phyloP scores from a whole-genome alignment of 1,284 basidiomycete species.

The Pascua sp. region DNA sequence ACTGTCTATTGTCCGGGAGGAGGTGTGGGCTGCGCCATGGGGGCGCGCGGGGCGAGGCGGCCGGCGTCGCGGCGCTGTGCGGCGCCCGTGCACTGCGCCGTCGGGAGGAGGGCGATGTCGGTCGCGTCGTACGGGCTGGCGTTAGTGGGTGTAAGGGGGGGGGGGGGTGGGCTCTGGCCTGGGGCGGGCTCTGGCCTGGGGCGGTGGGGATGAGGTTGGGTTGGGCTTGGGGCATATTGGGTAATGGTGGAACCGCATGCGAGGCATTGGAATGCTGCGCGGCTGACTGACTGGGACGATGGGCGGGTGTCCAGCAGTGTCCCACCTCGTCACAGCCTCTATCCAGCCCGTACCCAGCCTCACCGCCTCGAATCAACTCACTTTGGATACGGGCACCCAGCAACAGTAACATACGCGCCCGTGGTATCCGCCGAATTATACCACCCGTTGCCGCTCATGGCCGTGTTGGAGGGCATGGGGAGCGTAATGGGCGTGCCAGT shows the following conservation, averaged over 20 bases:
- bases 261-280: too few relatives aligned
- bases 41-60: neutral
- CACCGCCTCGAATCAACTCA: neutral
- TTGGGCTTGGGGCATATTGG: too few relatives aligned
- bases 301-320: too few relatives aligned
- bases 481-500: conserved; percentile 47
- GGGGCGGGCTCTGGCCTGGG: too few relatives aligned
- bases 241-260: too few relatives aligned
- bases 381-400: conserved; percentile 39
- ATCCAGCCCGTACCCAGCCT: too few relatives aligned
- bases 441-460: conserved; percentile 69
- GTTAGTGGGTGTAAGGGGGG: neutral
- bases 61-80: neutral
- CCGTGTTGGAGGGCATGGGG: conserved; percentile 24
- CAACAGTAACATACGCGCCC: conserved; percentile 54
- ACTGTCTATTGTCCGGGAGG: too few relatives aligned
- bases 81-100: neutral
- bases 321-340: too few relatives aligned
- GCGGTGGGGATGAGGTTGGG: too few relatives aligned
- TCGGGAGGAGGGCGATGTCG: neutral
- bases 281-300: too few relatives aligned
- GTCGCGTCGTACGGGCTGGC: neutral
- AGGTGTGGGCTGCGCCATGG: too few relatives aligned
- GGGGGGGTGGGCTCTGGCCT: neutral
- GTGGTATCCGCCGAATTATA: conserved; percentile 62